Evolutionary conservation across 345 rosid species (phyloP).

Genomic region (Citrus cavaleriei): DNA sequence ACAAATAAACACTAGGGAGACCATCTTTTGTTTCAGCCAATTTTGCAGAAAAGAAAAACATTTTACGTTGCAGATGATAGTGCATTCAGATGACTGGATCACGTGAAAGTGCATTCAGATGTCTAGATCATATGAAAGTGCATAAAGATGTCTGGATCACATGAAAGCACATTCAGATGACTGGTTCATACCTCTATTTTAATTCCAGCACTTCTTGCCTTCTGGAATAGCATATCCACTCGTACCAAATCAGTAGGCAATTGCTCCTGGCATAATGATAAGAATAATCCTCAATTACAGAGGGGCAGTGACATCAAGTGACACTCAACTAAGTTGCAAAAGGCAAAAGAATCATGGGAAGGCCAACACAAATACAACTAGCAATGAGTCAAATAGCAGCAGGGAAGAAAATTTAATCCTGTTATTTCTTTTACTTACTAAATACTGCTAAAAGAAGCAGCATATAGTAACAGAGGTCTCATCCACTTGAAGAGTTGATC

Average conservation of each 20-base stretch:
- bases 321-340: constrained; percentile 1
- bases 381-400: neutral
- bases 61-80: neutral
- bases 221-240: constrained; percentile 74
- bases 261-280: constrained; percentile 62
- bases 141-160: constrained; percentile 8
- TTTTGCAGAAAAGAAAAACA: neutral
- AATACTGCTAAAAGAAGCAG: neutral
- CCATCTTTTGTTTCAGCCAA: neutral
- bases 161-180: neutral
- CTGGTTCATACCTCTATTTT: constrained; percentile 55
- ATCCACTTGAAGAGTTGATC: neutral
- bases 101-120: neutral
- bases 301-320: neutral
- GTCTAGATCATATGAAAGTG: neutral
- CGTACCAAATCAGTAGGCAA: constrained; percentile 77
- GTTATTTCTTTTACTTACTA: neutral
- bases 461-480: neutral
- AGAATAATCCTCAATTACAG: constrained; percentile 2
- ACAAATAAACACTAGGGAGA: neutral
- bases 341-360: neutral
- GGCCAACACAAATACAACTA: neutral
- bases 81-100: neutral
- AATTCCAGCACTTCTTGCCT: constrained; percentile 70
- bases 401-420: neutral